Evolutionary conservation across 306 rosid genomes (phyloP), one percentile per base, ranked within the genome.

Genomic region (Arachis hypogaea): DNA sequence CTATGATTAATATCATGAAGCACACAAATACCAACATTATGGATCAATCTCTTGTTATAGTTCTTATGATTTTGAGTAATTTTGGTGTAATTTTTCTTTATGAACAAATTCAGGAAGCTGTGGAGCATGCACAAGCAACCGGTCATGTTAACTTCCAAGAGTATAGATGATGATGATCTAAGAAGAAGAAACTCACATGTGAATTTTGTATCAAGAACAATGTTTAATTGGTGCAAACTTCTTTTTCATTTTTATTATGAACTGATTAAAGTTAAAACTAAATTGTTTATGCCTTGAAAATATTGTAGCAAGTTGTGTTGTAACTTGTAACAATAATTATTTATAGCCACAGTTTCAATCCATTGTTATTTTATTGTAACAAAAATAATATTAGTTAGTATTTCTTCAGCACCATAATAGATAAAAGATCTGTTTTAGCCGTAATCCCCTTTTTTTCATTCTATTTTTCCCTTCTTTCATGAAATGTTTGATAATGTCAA

Each of bases 111-210:
- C 88, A 94, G 99, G 99, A 92, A 72, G 99, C 99, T 16, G 79
- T 50, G 33, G 97, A 94, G 87, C 99, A 94, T 41, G 99, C 97
- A 4, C 81, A 79, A 77, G 93, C 88, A 2, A 94, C 99, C 0
- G 96, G 99, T 67, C 99, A 92, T 86, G 96, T 83, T 78, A 92
- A 94, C 83, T 94, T 94, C 80, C 97, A 92, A 72, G 99, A 94
- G 71, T 92, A 89, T 66, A 86, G 93, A 85, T 91, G 68, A 85
- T 91, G 68, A 47, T 44, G 72, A 38, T 22, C 28, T 38, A 64
- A 18, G 4, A 9, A 45, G 54, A n/a, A n/a, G 43, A 71, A 40
- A 76, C 47, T 74, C 70, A 55, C 36, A 28, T 57, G 58, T 82
- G 64, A 67, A 67, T 69, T 69, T 59, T 54, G 67, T 60, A 73